phyloP scores from a whole-genome alignment of 2,329 filamentous ascomycete species.

The Colletotrichum musae region DNA sequence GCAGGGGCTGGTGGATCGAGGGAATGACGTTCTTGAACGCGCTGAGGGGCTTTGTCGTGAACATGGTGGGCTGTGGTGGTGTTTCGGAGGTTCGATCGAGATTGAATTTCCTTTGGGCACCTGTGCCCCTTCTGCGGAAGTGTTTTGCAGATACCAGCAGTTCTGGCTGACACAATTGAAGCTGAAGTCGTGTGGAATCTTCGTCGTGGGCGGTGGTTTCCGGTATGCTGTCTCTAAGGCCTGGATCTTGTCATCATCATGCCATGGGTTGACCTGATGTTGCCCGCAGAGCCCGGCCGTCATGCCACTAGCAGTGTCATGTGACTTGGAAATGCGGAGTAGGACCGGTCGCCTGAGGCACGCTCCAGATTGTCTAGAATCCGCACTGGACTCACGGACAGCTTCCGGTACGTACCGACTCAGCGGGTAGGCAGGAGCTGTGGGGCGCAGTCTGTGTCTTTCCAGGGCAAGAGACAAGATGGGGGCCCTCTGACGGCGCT shows the following conservation, averaged over 20 bases:
- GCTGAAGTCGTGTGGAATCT: too few species aligned
- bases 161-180: too few species aligned
- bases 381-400: not conserved
- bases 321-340: slow-evolving; percentile 25
- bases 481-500: slow-evolving; percentile 8
- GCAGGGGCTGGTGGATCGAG: slow-evolving; percentile 66
- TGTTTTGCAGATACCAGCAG: too few species aligned
- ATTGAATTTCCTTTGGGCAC: not conserved
- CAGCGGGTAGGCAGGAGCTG: not conserved
- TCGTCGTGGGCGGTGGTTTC: not conserved
- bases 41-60: slow-evolving; percentile 53
- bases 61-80: slow-evolving; percentile 46
- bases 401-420: slow-evolving; percentile 18
- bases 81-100: not conserved
- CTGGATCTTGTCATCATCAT: slow-evolving; percentile 17
- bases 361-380: not conserved
- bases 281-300: slow-evolving; percentile 5
- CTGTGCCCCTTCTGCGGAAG: too few species aligned
- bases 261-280: slow-evolving; percentile 15
- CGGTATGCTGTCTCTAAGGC: too few species aligned
- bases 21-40: slow-evolving; percentile 59
- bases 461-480: not conserved
- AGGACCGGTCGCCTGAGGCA: slow-evolving; percentile 6
- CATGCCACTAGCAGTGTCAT: slow-evolving; percentile 31
- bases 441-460: slow-evolving; percentile 8